phyloP scores from a whole-genome alignment of 2,329 filamentous ascomycete species.

The Hypoxylon sp. region DNA sequence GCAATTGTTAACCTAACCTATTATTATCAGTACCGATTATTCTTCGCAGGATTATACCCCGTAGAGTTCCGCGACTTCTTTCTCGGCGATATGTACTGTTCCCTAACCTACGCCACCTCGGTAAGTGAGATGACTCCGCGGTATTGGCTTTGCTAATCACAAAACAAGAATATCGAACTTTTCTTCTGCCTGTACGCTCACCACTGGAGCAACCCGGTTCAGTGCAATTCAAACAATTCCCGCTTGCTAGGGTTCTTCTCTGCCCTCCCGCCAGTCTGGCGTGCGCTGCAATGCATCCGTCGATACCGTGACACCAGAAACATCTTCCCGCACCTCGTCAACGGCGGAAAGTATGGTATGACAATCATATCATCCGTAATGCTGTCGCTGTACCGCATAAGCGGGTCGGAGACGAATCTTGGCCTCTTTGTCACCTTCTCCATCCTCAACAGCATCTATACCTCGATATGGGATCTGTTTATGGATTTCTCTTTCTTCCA shows the following conservation, averaged over 20 bases:
- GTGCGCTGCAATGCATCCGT: constrained; percentile 87
- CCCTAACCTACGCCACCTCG: constrained; percentile 87
- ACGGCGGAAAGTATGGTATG: constrained; percentile 90
- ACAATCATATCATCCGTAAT: constrained; percentile 83
- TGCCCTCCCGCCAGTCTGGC: constrained; percentile 87
- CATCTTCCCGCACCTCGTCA: constrained; percentile 90
- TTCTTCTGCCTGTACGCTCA: constrained; percentile 96
- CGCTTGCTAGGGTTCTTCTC: constrained; percentile 87
- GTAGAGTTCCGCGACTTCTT: constrained; percentile 99
- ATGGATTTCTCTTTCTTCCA: constrained; percentile 98
- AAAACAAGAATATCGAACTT: constrained; percentile 80
- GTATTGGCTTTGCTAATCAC: constrained; percentile 38
- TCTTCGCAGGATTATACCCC: constrained; percentile 87
- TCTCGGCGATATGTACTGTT: constrained; percentile 97
- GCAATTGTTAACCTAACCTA: constrained; percentile 51
- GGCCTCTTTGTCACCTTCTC: constrained; percentile 85
- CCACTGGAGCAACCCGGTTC: constrained; percentile 75
- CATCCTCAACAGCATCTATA: constrained; percentile 84
- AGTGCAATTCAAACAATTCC: constrained; percentile 89
- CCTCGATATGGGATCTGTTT: constrained; percentile 89
- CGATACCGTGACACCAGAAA: constrained; percentile 90
- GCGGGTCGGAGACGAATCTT: constrained; percentile 66
- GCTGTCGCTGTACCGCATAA: constrained; percentile 85
- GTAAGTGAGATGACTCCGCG: constrained; percentile 63
- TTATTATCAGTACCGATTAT: constrained; percentile 76